Conservation (phyloP, 768 basidiomycete species). For the Sporobolomyces roseus region DNA sequence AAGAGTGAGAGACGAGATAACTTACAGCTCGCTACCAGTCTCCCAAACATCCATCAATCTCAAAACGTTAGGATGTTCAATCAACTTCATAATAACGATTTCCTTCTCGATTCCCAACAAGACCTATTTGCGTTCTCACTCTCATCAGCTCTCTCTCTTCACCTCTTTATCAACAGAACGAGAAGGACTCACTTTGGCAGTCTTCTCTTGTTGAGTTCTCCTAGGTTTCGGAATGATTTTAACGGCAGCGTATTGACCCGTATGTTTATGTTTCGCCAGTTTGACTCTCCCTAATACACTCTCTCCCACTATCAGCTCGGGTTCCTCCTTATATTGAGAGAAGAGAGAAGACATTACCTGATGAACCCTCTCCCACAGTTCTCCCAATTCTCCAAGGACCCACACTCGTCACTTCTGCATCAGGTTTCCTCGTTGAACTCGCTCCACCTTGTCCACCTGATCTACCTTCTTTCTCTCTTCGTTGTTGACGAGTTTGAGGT, state of each 20-base stretch:
- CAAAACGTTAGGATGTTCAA: slow-evolving; percentile 96
- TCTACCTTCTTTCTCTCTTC: slow-evolving; percentile 15
- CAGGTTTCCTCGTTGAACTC: background rate
- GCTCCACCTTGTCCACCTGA: background rate
- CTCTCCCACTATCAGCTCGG: background rate
- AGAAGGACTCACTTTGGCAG: slow-evolving; percentile 32
- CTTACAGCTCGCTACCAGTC: slow-evolving; percentile 73
- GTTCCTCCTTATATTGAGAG: too few species aligned
- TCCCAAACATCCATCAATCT: slow-evolving; percentile 94
- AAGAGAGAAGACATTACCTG: slow-evolving; percentile 54
- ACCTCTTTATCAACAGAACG: background rate
- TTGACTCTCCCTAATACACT: slow-evolving; percentile 64
- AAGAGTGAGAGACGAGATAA: too few species aligned
- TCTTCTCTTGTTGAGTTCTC: slow-evolving; percentile 53
- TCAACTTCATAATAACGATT: slow-evolving; percentile 98
- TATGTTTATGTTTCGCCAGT: slow-evolving; percentile 78
- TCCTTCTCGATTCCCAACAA: slow-evolving; percentile 81
- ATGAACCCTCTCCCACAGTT: slow-evolving; percentile 89
- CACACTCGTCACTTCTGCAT: slow-evolving; percentile 68
- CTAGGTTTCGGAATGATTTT: slow-evolving; percentile 81
- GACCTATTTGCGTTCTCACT: slow-evolving; percentile 52
- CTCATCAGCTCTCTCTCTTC: background rate
- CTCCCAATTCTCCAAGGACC: slow-evolving; percentile 92
- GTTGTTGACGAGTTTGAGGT: slow-evolving; percentile 12
- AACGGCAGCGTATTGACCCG: slow-evolving; percentile 87